These are phyloP conservation scores for Alternaria sp. DNA, from an alignment of 2,329 filamentous ascomycete genomes.

Conservation along the genomic window DNA sequence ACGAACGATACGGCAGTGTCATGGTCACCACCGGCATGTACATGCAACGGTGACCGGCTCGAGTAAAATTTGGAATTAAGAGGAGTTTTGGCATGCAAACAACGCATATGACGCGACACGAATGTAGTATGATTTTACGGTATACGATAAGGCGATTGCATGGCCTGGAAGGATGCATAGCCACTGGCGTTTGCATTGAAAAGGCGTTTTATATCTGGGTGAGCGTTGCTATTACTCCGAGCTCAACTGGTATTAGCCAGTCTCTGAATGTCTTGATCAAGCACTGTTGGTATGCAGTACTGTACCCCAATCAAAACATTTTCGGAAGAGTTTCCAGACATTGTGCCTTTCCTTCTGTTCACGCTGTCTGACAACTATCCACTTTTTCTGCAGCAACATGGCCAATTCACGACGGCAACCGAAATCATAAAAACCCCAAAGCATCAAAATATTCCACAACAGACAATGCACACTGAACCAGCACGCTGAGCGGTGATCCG, in stretches of 20 bases:
- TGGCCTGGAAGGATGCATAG: slow-evolving; percentile 10
- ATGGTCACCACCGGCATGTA: slow-evolving; percentile 41
- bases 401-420: neutral
- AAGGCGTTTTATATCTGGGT: neutral
- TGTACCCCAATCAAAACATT: neutral
- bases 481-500: neutral
- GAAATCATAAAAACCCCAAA: neutral
- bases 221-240: neutral
- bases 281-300: neutral
- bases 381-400: neutral
- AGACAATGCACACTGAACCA: neutral
- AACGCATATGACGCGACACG: neutral
- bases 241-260: neutral
- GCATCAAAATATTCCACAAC: neutral
- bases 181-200: slow-evolving; percentile 12
- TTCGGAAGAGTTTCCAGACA: neutral
- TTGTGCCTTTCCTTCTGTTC: slow-evolving; percentile 1
- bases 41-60: slow-evolving; percentile 31
- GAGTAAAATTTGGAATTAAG: neutral
- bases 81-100: slow-evolving; percentile 1
- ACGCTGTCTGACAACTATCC: neutral
- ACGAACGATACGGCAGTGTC: slow-evolving; percentile 38
- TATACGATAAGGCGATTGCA: slow-evolving; percentile 9
- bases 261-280: neutral
- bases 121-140: slow-evolving; percentile 16